phyloP scores from a whole-genome alignment of 371 early-diverging fungal genomes.

The Mucor piriformis region DNA sequence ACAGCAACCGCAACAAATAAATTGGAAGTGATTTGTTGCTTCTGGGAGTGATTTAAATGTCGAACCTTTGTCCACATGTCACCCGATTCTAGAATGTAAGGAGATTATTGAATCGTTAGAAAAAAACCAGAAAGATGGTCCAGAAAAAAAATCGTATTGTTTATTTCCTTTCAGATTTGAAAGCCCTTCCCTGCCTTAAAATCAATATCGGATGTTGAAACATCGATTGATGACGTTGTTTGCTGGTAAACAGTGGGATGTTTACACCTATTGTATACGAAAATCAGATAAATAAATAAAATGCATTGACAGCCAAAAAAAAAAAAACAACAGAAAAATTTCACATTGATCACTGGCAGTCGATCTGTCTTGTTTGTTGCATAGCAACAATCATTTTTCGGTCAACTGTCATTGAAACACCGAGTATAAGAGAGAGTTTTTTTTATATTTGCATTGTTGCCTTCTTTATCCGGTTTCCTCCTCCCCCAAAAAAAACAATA shows the following conservation, averaged over 20 bases:
- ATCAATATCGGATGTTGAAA: slow-evolving; percentile 1
- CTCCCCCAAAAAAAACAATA: not conserved
- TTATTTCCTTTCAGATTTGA: not conserved
- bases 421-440: not conserved
- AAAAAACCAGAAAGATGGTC: not conserved
- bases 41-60: slow-evolving; percentile 51
- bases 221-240: slow-evolving; percentile 1
- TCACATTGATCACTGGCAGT: too few relatives aligned
- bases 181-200: slow-evolving; percentile 1
- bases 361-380: too few relatives aligned
- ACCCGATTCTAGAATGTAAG: not conserved
- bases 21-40: slow-evolving; percentile 51
- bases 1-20: slow-evolving; percentile 50
- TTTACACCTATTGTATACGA: too few relatives aligned
- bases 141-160: not conserved
- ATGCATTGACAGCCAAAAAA: too few relatives aligned
- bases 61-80: slow-evolving; percentile 34
- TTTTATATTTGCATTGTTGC: not conserved
- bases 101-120: slow-evolving; percentile 11
- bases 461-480: not conserved
- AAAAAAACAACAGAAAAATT: too few relatives aligned
- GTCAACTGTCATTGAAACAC: not conserved
- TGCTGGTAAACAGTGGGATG: too few relatives aligned
- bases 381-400: too few relatives aligned
- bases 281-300: too few relatives aligned